Evolutionary conservation across 1,284 basidiomycete genomes (phyloP).

Genomic region (Pascua sp.): DNA sequence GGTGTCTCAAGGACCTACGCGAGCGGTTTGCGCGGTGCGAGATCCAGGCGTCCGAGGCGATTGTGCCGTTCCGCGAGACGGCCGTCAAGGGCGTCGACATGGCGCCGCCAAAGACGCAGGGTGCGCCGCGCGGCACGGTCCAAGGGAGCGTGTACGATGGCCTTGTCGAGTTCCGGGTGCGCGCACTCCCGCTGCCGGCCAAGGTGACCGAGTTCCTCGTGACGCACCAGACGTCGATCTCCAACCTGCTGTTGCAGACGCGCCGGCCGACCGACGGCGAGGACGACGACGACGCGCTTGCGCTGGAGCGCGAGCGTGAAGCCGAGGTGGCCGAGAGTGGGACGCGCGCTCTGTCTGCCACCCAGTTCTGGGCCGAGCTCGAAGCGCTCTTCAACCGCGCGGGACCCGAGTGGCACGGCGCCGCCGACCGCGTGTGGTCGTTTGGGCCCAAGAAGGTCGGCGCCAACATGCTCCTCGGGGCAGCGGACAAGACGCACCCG

Average conservation of each 20-base stretch:
- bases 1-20: slow-evolving; percentile 89
- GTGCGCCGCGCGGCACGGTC: slow-evolving; percentile 74
- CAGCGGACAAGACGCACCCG: slow-evolving; percentile 26
- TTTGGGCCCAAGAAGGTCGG: slow-evolving; percentile 88
- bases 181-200: slow-evolving; percentile 74
- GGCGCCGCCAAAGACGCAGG: slow-evolving; percentile 73
- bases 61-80: slow-evolving; percentile 97
- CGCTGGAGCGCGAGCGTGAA: slow-evolving; percentile 41
- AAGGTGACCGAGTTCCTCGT: slow-evolving; percentile 69
- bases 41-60: slow-evolving; percentile 89
- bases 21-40: slow-evolving; percentile 92
- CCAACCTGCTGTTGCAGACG: slow-evolving; percentile 42
- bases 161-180: slow-evolving; percentile 76
- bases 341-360: slow-evolving; percentile 59
- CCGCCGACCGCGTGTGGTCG: slow-evolving; percentile 76
- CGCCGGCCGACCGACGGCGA: slow-evolving; percentile 19
- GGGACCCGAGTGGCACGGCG: slow-evolving; percentile 75
- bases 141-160: slow-evolving; percentile 66
- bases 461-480: slow-evolving; percentile 80
- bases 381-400: slow-evolving; percentile 62
- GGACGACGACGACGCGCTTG: slow-evolving; percentile 30
- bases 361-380: slow-evolving; percentile 77
- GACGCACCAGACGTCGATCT: slow-evolving; percentile 57
- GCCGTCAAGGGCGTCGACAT: slow-evolving; percentile 81
- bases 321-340: slow-evolving; percentile 46